Percentiles rank a stretch among this genome's conserved stretches.
These are phyloP conservation scores for Aureobasidium lini DNA, from an alignment of 2,329 filamentous ascomycete genomes.

Conservation along the genomic window DNA sequence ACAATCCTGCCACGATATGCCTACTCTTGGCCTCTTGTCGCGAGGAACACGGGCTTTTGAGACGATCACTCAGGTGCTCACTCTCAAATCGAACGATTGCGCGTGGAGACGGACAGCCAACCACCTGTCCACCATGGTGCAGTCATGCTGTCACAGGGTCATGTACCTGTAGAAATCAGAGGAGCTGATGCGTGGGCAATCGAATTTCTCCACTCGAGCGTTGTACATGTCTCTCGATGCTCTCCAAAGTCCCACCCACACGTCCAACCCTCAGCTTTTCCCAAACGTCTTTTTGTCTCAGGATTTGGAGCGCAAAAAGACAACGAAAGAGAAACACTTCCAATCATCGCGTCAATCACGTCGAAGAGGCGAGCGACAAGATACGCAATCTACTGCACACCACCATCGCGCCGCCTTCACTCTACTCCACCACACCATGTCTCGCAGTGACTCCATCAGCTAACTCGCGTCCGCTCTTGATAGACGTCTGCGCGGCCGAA, in stretches of 20 bases:
- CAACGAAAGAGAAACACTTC: constrained; percentile 1
- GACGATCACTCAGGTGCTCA: constrained; percentile 8
- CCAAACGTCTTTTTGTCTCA: constrained; percentile 10
- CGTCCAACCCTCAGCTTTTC: not conserved
- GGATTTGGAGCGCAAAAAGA: not conserved
- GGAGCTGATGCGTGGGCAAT: not conserved
- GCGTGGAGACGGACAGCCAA: not conserved
- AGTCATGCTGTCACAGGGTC: not conserved
- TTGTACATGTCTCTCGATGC: constrained; percentile 12
- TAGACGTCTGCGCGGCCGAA: constrained; percentile 76
- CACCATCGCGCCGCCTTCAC: not conserved
- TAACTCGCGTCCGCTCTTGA: not conserved
- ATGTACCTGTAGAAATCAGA: not conserved
- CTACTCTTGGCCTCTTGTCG: not conserved
- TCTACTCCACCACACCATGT: constrained; percentile 4
- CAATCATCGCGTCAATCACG: constrained; percentile 9
- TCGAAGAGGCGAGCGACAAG: not conserved
- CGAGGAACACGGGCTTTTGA: not conserved
- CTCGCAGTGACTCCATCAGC: not conserved
- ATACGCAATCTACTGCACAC: not conserved
- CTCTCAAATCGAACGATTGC: not conserved
- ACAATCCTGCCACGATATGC: not conserved
- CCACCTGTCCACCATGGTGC: not conserved
- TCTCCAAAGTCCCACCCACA: not conserved
- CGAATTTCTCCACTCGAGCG: not conserved